Conservation (phyloP, 23 red algal genomes). For the Pyropia yezoensis region DNA sequence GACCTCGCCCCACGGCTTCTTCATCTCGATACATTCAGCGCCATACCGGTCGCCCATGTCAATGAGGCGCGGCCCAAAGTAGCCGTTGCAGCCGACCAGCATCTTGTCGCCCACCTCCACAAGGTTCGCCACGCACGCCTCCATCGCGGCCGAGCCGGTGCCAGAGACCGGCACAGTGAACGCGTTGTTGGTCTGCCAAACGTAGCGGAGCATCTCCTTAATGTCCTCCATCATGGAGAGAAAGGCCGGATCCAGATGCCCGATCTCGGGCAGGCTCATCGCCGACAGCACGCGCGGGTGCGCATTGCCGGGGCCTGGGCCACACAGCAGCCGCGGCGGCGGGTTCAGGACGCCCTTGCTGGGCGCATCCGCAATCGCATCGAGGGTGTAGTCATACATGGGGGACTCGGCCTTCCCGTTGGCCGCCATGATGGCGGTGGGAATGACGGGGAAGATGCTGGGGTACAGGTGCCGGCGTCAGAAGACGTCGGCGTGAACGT, state of each 20-base stretch:
- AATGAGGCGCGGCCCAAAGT: conserved; percentile 48
- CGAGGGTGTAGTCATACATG: conserved; percentile 24
- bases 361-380: conserved; percentile 22
- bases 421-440: no score
- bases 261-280: conserved; percentile 46
- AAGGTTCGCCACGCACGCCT: conserved; percentile 67
- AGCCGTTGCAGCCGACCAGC: conserved; percentile 66
- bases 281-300: conserved; percentile 55
- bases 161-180: conserved; percentile 79
- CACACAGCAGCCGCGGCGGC: conserved; percentile 55
- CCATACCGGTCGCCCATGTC: conserved; percentile 72
- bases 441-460: no score
- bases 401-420: no score
- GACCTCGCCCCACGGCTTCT: conserved; percentile 43
- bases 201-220: conserved; percentile 61
- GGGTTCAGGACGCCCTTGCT: conserved; percentile 25
- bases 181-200: conserved; percentile 75
- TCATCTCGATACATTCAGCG: conserved; percentile 25
- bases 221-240: conserved; percentile 71
- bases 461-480: no score
- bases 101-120: conserved; percentile 56
- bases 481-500: no score
- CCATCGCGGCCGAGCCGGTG: conserved; percentile 75
- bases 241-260: conserved; percentile 61
- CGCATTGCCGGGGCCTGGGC: conserved; percentile 58